Evolutionary conservation across 306 rosid genomes (phyloP).

Genomic region (Cicer chorassanicum): DNA sequence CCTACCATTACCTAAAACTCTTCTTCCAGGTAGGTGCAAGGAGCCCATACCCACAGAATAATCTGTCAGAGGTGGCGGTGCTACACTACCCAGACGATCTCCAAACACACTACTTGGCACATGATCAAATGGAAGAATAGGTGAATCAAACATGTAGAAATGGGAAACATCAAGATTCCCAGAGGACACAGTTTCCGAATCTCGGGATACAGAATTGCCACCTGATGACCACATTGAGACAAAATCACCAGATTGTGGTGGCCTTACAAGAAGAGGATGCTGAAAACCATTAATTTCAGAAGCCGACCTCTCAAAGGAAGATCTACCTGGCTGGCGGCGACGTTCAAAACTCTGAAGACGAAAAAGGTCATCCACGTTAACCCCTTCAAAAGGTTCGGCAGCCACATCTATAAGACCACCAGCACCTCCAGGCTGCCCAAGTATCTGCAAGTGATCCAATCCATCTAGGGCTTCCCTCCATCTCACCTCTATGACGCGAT

Average conservation of each 20-base stretch:
- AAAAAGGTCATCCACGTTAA: slow-evolving; percentile 94
- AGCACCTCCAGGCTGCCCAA: slow-evolving; percentile 83
- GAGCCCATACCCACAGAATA: slow-evolving; percentile 97
- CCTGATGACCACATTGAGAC: slow-evolving; percentile 82
- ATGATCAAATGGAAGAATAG: slow-evolving; percentile 85
- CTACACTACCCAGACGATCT: slow-evolving; percentile 82
- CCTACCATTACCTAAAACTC: slow-evolving; percentile 87
- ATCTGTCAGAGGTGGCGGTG: slow-evolving; percentile 93
- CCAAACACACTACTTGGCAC: slow-evolving; percentile 74
- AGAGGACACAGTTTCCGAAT: slow-evolving; percentile 73
- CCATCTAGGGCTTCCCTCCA: slow-evolving; percentile 99
- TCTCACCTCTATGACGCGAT: slow-evolving; percentile 91
- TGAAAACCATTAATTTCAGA: slow-evolving; percentile 91
- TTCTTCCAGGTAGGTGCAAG: slow-evolving; percentile 77
- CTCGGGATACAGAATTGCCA: slow-evolving; percentile 71
- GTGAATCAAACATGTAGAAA: slow-evolving; percentile 97
- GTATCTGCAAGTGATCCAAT: slow-evolving; percentile 90
- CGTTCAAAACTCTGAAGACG: slow-evolving; percentile 93
- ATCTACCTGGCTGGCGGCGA: slow-evolving; percentile 88
- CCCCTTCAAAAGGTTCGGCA: slow-evolving; percentile 98
- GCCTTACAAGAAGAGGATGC: slow-evolving; percentile 93
- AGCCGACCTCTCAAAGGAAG: slow-evolving; percentile 86
- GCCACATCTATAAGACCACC: slow-evolving; percentile 88
- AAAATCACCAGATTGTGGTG: slow-evolving; percentile 78
- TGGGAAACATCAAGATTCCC: slow-evolving; percentile 82